These are phyloP conservation scores for Neoboletus magnificus DNA, from an alignment of 768 basidiomycete species.

Conservation along the genomic window DNA sequence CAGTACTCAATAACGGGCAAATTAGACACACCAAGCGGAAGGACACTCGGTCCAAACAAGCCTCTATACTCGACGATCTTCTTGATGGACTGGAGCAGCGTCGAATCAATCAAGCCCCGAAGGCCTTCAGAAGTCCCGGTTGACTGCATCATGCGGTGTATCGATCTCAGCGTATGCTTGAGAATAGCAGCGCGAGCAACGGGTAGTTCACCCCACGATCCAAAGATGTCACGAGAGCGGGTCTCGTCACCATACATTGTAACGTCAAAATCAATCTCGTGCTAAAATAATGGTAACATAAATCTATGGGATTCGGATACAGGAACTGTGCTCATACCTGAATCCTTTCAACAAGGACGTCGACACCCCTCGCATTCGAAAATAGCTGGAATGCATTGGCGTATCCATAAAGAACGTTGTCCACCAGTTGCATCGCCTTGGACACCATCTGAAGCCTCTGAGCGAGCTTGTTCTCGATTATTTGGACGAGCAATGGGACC, in stretches of 20 bases:
- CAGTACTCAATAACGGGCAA: not conserved
- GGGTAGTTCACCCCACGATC: conserved; percentile 60
- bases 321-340: conserved; percentile 50
- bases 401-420: conserved; percentile 89
- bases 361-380: conserved; percentile 79
- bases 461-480: conserved; percentile 75
- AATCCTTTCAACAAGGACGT: conserved; percentile 80
- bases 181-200: conserved; percentile 76
- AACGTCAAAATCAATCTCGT: conserved; percentile 66
- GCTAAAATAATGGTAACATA: conserved; percentile 36
- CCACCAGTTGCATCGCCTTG: conserved; percentile 88
- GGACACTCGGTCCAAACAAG: conserved; percentile 82
- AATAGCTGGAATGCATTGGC: conserved; percentile 86
- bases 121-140: conserved; percentile 93
- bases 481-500: conserved; percentile 83
- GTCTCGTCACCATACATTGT: conserved; percentile 48
- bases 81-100: conserved; percentile 80
- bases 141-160: conserved; percentile 97
- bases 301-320: not conserved
- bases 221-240: conserved; percentile 44
- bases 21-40: conserved; percentile 67
- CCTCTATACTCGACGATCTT: conserved; percentile 80
- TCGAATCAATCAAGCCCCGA: conserved; percentile 89
- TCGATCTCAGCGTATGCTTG: conserved; percentile 86
- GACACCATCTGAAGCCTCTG: conserved; percentile 73